A percentile compares a stretch with the other conserved stretches of the same genome.
phyloP scores from a whole-genome alignment of 2,329 filamentous ascomycete genomes.

The Aaosphaeria pasadenensis region DNA sequence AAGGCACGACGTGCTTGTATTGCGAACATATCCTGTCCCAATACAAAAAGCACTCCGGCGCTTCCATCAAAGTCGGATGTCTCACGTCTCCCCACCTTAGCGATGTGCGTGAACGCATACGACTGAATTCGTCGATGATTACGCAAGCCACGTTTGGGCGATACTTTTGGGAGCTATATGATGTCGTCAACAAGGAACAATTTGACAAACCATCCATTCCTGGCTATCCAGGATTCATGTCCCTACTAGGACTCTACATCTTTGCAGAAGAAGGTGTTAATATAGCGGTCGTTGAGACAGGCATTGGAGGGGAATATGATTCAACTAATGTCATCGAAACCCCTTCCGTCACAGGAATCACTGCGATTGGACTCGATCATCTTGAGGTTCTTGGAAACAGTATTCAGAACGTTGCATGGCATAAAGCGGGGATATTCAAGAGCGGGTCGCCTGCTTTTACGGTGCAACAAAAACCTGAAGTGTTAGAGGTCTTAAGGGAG shows the following conservation, averaged over 20 bases:
- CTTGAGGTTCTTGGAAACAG: constrained; percentile 62
- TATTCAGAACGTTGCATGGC: constrained; percentile 67
- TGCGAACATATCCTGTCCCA: constrained; percentile 59
- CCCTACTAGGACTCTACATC: constrained; percentile 54
- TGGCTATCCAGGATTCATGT: constrained; percentile 67
- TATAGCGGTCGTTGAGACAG: constrained; percentile 63
- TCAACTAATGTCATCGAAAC: constrained; percentile 64
- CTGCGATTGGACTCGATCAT: constrained; percentile 68
- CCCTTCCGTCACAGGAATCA: constrained; percentile 60
- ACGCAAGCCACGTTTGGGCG: constrained; percentile 52
- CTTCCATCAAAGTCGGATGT: constrained; percentile 52
- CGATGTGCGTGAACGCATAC: constrained; percentile 30
- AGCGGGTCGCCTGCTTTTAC: constrained; percentile 50
- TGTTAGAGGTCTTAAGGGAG: constrained; percentile 5
- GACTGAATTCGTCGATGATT: constrained; percentile 24
- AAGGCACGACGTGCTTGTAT: constrained; percentile 70
- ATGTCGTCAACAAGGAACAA: constrained; percentile 4
- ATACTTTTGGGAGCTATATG: constrained; percentile 34
- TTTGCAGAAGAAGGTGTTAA: constrained; percentile 64
- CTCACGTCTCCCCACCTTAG: constrained; percentile 70
- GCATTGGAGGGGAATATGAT: constrained; percentile 55
- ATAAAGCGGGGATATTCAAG: constrained; percentile 72
- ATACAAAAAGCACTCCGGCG: constrained; percentile 40
- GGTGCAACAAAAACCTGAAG: constrained; percentile 5
- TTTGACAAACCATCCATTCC: constrained; percentile 61